Percentiles rank a stretch among this genome's conserved stretches.
Conservation (phyloP, 106 monocot species). For the Acorus gramineus region DNA sequence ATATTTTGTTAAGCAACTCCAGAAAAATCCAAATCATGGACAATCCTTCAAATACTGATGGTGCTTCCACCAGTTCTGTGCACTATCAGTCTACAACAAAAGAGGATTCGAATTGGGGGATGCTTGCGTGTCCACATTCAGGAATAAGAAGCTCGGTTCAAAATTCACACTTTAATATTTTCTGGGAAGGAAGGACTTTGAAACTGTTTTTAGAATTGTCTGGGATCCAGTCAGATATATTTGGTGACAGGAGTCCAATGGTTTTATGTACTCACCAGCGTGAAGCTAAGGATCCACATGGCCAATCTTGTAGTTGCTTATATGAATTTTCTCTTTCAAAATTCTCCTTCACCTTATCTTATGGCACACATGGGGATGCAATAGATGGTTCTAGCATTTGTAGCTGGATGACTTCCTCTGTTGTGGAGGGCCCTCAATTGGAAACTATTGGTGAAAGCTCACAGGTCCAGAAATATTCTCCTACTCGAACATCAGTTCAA, state of each 20-base stretch:
- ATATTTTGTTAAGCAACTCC: slow-evolving; percentile 35
- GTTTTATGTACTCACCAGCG: slow-evolving; percentile 6
- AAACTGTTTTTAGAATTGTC: slow-evolving; percentile 25
- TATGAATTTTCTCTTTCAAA: slow-evolving; percentile 26
- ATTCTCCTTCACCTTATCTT: slow-evolving; percentile 13
- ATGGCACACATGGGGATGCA: slow-evolving; percentile 11
- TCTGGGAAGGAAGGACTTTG: slow-evolving; percentile 12
- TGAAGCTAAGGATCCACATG: slow-evolving; percentile 13
- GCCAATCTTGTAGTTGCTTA: slow-evolving; percentile 13
- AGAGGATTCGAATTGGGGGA: slow-evolving; percentile 3
- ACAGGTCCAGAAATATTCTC: neutral
- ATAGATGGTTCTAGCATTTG: slow-evolving; percentile 4
- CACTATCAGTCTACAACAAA: slow-evolving; percentile 1
- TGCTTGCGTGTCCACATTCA: slow-evolving; percentile 17
- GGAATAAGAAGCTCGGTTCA: slow-evolving; percentile 35
- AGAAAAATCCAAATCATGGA: slow-evolving; percentile 1
- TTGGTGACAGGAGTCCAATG: slow-evolving; percentile 12
- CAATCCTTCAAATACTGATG: slow-evolving; percentile 7
- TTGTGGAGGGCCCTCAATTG: slow-evolving; percentile 1
- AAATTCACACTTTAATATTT: slow-evolving; percentile 35
- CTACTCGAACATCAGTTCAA: slow-evolving; percentile 2
- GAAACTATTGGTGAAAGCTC: slow-evolving; percentile 1
- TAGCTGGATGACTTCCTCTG: neutral
- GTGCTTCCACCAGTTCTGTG: slow-evolving; percentile 6
- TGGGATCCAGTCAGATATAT: slow-evolving; percentile 37